Base-by-base conservation (phyloP, 1,284 basidiomycete species). In the Neotropicomus parvogracilis region DNA sequence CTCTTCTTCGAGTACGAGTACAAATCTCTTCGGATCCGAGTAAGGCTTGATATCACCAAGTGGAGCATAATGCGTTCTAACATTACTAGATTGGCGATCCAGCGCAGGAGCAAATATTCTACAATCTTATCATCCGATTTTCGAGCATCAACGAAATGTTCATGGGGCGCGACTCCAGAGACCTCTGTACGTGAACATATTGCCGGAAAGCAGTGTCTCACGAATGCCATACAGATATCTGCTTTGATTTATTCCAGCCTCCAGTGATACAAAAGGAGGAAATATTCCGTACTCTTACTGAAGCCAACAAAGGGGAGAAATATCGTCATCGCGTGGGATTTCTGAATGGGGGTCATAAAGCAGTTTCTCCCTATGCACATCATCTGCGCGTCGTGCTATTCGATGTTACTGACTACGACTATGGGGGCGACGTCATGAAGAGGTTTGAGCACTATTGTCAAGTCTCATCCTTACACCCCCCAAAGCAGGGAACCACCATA, bases 1-100 rank as follows among this genome's bases (percentile, higher is more conserved):
- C 62, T 88, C 17, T 65, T 69, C 46, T 79, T 85, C 44, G 75
- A 85, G 45, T 86, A 85, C 54, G 77, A 80, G 24, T 77, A 83
- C 55, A 85, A 83, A 64, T 59, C 78, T 20, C 75, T 88, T 33
- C 74, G 79, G 12, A 73, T 85, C 14, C 71, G 68, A 64, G 83
- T 81, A 51, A 62, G 69, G 33, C 24, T 16, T 31, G 39, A 20
- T 44, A 32, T 33, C 17, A 13, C 21, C 8, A 33, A 21, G 28
- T 28, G 16, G 14, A 34, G 13, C n/a, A 17, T 28, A n/a, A n/a
- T 7, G 2, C 12, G 20, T 37, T 40, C 39, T 46, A n/a, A 48
- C 19, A 4, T 12, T 35, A 21, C 29, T 44, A 83, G 80, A 70
- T 83, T 21, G 83, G 82, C 32, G 75, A 81, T 49, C 69, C 70